A percentile compares a stretch with the other conserved stretches of the same genome.
Evolutionary conservation across 768 basidiomycete species (phyloP).

Genomic region (Boletus rex-veris): DNA sequence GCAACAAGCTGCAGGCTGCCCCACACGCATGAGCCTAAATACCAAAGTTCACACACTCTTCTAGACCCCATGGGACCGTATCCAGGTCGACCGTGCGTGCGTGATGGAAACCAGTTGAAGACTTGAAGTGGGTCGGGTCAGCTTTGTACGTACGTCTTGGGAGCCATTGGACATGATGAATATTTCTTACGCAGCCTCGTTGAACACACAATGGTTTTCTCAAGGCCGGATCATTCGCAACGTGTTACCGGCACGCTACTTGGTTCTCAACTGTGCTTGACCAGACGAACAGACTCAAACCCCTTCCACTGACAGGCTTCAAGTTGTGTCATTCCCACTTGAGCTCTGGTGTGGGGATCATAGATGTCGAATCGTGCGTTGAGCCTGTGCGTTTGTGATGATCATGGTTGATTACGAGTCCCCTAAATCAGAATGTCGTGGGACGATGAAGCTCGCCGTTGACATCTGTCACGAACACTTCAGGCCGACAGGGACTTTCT

Average conservation of each 20-base stretch:
- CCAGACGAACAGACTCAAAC: no score
- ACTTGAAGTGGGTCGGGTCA: conserved; percentile 5
- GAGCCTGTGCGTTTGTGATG: no score
- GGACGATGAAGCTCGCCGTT: no score
- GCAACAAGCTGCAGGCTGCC: background rate
- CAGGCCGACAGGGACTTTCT: background rate
- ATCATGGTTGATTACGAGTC: no score
- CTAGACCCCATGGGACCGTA: background rate
- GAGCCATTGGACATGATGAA: background rate
- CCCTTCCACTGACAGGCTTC: no score
- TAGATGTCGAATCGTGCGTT: no score
- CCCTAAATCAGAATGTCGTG: no score
- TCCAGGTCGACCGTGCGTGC: background rate
- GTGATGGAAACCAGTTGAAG: background rate
- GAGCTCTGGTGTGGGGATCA: no score
- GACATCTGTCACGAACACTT: background rate
- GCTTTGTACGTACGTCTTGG: conserved; percentile 1
- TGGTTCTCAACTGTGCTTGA: no score
- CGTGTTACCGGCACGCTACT: no score
- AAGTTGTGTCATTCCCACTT: no score
- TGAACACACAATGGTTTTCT: background rate
- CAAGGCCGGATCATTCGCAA: no score
- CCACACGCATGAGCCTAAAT: conserved; percentile 1
- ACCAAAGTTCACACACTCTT: background rate
- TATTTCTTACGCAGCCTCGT: conserved; percentile 1